These are phyloP conservation scores for Skeletonema potamos DNA, from an alignment of 108 stramenopile genomes.

Conservation along the genomic window DNA sequence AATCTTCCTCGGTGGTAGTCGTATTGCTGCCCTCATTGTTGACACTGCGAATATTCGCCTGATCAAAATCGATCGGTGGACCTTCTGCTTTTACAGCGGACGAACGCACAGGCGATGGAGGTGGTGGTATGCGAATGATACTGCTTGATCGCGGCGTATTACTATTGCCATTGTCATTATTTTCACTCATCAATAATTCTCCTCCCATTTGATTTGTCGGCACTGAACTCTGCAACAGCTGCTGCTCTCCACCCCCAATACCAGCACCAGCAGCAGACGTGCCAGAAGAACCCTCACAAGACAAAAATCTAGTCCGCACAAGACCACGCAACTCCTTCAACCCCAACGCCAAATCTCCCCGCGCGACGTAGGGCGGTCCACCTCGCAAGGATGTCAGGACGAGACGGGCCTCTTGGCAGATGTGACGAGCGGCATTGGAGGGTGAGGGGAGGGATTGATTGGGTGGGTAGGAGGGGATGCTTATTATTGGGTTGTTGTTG, in stretches of 20 bases:
- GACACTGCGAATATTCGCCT: not conserved
- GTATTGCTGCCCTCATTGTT: not conserved
- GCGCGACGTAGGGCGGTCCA: slow-evolving; percentile 79
- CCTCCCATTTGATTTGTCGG: not conserved
- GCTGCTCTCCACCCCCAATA: not conserved
- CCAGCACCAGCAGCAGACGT: not conserved
- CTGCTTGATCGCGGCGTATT: not conserved
- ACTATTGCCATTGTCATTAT: not conserved
- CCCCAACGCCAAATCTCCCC: slow-evolving; percentile 74
- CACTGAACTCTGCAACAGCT: not conserved
- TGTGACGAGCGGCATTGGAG: slow-evolving; percentile 59
- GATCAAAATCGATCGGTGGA: not conserved
- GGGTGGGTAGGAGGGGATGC: slow-evolving; percentile 31
- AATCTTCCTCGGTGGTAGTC: not conserved
- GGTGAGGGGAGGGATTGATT: slow-evolving; percentile 15
- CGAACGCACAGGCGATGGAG: not conserved
- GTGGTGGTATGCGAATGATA: not conserved
- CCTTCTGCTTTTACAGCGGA: not conserved
- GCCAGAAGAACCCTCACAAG: not conserved
- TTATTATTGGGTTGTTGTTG: slow-evolving; percentile 12
- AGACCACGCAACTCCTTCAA: slow-evolving; percentile 59
- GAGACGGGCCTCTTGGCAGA: slow-evolving; percentile 74
- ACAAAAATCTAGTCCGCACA: slow-evolving; percentile 34
- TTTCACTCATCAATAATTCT: not conserved
- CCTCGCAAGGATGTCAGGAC: slow-evolving; percentile 76